These are phyloP conservation scores for Styphnolobium japonicum DNA, from an alignment of 306 rosid species.

Conservation along the genomic window DNA sequence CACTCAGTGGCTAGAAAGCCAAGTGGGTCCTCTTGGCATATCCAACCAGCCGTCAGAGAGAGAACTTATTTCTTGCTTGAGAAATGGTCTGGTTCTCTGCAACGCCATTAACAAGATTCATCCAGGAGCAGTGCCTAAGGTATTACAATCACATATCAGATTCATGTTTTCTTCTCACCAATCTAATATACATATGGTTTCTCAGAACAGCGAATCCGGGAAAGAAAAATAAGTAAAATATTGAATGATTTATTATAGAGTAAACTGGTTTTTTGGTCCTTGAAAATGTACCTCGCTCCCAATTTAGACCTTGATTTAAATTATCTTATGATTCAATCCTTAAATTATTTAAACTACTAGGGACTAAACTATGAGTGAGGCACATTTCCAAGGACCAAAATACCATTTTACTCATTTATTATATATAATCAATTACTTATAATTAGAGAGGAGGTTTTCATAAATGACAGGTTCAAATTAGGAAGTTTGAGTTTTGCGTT, in stretches of 20 bases:
- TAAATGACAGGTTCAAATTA: neutral
- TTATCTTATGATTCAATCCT: too few relatives aligned
- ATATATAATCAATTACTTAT: neutral
- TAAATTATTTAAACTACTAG: too few relatives aligned
- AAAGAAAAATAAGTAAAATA: too few relatives aligned
- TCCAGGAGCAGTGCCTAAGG: slow-evolving; percentile 87
- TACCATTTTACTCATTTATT: too few relatives aligned
- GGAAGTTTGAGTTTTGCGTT: neutral
- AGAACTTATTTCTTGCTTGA: slow-evolving; percentile 84
- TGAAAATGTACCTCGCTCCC: too few relatives aligned
- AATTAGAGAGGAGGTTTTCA: neutral
- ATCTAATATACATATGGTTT: neutral
- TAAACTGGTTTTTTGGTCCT: too few relatives aligned
- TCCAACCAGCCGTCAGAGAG: slow-evolving; percentile 75
- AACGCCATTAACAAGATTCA: slow-evolving; percentile 89
- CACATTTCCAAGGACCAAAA: too few relatives aligned
- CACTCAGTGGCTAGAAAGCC: slow-evolving; percentile 77
- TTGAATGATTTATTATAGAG: neutral
- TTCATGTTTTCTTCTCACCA: neutral
- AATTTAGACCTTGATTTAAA: too few relatives aligned
- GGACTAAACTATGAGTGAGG: too few relatives aligned
- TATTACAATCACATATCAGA: slow-evolving; percentile 30
- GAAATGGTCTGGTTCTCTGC: slow-evolving; percentile 82
- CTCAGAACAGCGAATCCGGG: neutral
- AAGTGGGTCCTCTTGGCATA: slow-evolving; percentile 71